Base-by-base conservation (phyloP, 805 yeast species). In the Wickerhamiella cacticola region DNA sequence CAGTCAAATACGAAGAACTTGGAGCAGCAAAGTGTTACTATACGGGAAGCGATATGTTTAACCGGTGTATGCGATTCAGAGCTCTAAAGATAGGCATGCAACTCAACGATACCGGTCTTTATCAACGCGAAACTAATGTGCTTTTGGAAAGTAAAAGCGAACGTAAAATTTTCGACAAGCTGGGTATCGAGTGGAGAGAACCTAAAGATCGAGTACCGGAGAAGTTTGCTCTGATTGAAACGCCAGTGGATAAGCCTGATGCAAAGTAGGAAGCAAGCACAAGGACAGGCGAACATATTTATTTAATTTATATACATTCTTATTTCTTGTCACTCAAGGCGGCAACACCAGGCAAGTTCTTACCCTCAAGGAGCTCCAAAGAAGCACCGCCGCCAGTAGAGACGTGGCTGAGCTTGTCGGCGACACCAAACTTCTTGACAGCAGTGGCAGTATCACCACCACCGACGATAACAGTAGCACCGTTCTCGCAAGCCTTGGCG, bases 371-470 rank as follows among this genome's bases (percentile, higher is more conserved):
- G 67, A 92, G 81, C 74, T 92, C 98, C 68, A 92, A 79, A 55
- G 97, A 89, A 59, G 98, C 98, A 78, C 98, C 98, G 74, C 98
- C 98, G 74, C 98, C 98, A 55, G 98, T 92, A 59, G 97, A 89
- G 59, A 92, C 96, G 71, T 92, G 98, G 47, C 96, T 86, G 63
- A 92, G 78, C 76, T 92, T 85, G 67, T 85, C 95, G 61, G 85
- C 88, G 57, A 81, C 96, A 67, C 96, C 96, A 72, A 73, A 92
- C 77, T 92, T 92, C 86, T 89, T 89, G 64, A 96, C 96, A 59
- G 88, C 72, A 58, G 98, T 92, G 60, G 98, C 98, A 62, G 98
- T 92, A 73, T 92, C 98, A 78, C 98, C 98, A 74, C 92, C 92
- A 72, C 98, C 98, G 62, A 81, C 79, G 63, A 92, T 84, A 71